These are phyloP conservation scores for Penicillium frequentans DNA, from an alignment of 2,329 filamentous ascomycete genomes.

Conservation along the genomic window DNA sequence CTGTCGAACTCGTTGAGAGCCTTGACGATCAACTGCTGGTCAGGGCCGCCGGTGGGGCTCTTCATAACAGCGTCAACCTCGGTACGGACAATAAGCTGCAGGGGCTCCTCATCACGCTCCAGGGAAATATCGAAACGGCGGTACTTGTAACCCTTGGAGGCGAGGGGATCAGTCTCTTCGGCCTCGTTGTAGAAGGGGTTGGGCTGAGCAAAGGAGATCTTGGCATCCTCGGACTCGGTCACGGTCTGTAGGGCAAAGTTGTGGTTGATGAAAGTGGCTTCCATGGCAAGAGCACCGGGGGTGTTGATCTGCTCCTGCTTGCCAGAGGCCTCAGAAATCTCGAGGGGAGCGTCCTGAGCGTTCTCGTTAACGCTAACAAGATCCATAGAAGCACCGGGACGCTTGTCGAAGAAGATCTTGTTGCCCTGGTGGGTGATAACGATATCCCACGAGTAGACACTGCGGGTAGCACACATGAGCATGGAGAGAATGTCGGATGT, in stretches of 20 bases:
- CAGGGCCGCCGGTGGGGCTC: slow-evolving; percentile 87
- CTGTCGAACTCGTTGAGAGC: slow-evolving; percentile 98
- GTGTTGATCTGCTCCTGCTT: slow-evolving; percentile 95
- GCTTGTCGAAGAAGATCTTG: slow-evolving; percentile 99
- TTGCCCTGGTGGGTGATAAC: slow-evolving; percentile 89
- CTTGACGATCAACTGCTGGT: slow-evolving; percentile 89
- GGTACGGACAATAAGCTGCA: slow-evolving; percentile 89
- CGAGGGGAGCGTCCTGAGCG: slow-evolving; percentile 88
- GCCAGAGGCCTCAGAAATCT: slow-evolving; percentile 67
- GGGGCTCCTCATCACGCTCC: slow-evolving; percentile 84
- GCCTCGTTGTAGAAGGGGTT: slow-evolving; percentile 97
- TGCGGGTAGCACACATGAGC: slow-evolving; percentile 97
- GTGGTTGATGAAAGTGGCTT: slow-evolving; percentile 99
- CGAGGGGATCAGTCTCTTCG: slow-evolving; percentile 89
- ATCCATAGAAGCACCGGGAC: slow-evolving; percentile 89
- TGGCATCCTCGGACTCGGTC: slow-evolving; percentile 72
- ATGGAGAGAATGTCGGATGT: slow-evolving; percentile 97
- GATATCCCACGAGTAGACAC: slow-evolving; percentile 97
- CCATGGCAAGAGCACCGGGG: slow-evolving; percentile 86
- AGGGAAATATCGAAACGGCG: slow-evolving; percentile 93
- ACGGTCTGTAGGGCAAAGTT: slow-evolving; percentile 98
- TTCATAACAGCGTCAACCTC: slow-evolving; percentile 95
- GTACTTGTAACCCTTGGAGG: slow-evolving; percentile 98
- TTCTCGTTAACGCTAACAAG: slow-evolving; percentile 99
- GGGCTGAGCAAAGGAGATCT: slow-evolving; percentile 79